These are phyloP conservation scores for Penicillium thymicola DNA, from an alignment of 2,329 filamentous ascomycete genomes.

Conservation along the genomic window DNA sequence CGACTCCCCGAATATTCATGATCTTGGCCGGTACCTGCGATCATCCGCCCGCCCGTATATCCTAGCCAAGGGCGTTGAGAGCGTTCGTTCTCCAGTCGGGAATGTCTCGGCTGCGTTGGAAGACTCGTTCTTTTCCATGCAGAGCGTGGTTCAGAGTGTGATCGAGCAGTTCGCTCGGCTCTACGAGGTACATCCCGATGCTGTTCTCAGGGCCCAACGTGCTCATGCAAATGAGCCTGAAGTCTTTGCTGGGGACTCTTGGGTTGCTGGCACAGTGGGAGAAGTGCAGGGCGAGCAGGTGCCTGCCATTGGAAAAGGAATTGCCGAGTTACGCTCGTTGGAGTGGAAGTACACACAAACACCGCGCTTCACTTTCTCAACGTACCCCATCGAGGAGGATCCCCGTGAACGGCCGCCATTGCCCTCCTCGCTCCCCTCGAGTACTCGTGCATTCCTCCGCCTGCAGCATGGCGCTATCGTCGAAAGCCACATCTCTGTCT, in stretches of 20 bases:
- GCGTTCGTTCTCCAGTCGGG: conserved; percentile 77
- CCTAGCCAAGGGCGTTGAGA: conserved; percentile 81
- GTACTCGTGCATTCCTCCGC: conserved; percentile 42
- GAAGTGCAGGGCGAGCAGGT: conserved; percentile 46
- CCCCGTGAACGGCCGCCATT: conserved; percentile 53
- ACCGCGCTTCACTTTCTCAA: conserved; percentile 73
- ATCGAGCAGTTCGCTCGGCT: conserved; percentile 63
- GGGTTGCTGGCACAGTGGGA: conserved; percentile 49
- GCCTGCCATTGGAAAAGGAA: conserved; percentile 59
- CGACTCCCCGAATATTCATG: conserved; percentile 67
- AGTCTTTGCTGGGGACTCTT: conserved; percentile 33
- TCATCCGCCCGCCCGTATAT: conserved; percentile 77
- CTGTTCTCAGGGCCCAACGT: conserved; percentile 31
- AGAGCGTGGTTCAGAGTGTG: conserved; percentile 53
- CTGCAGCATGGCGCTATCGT: conserved; percentile 41
- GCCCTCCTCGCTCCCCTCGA: conserved; percentile 48
- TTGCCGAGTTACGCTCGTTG: conserved; percentile 49
- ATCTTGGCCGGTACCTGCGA: conserved; percentile 67
- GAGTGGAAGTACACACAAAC: conserved; percentile 82
- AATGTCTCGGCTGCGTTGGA: conserved; percentile 65
- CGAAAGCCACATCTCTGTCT: conserved; percentile 40
- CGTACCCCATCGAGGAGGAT: conserved; percentile 58
- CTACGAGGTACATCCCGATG: conserved; percentile 53
- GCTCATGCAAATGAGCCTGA: conserved; percentile 35
- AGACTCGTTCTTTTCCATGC: conserved; percentile 50